Percentiles rank a stretch among this genome's conserved stretches.
Conservation (phyloP, 768 basidiomycete species). For the Suillus luteus region DNA sequence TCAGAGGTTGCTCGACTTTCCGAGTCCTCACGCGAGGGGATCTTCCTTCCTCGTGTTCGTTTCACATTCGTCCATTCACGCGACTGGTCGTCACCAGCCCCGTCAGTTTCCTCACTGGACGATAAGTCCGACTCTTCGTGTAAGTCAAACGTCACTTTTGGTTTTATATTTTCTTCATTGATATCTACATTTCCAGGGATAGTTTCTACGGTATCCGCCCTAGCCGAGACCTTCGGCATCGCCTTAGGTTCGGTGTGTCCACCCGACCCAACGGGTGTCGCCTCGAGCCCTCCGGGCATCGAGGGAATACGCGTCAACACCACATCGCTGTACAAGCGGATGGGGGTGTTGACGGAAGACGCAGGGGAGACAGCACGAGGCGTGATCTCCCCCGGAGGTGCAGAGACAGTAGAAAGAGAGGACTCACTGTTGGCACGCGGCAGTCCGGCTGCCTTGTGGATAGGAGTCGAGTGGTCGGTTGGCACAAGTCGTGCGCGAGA, state of each 20-base stretch:
- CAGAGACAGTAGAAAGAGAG: neutral
- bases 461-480: no score
- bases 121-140: neutral
- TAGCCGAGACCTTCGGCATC: no score
- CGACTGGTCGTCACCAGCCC: neutral
- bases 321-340: neutral
- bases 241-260: no score
- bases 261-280: no score
- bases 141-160: neutral
- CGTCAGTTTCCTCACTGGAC: neutral
- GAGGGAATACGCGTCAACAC: conserved; percentile 7
- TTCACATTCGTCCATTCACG: neutral
- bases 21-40: neutral
- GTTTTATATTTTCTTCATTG: neutral
- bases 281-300: neutral
- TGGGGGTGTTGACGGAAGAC: neutral
- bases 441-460: neutral
- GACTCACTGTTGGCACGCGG: neutral
- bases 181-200: no score
- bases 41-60: neutral
- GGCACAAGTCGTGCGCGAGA: neutral
- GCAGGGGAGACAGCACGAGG: neutral
- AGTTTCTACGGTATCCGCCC: no score
- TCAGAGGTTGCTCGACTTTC: neutral
- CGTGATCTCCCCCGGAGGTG: neutral